These are phyloP conservation scores for Acacia acuminata DNA, from an alignment of 306 rosid species.

Conservation along the genomic window DNA sequence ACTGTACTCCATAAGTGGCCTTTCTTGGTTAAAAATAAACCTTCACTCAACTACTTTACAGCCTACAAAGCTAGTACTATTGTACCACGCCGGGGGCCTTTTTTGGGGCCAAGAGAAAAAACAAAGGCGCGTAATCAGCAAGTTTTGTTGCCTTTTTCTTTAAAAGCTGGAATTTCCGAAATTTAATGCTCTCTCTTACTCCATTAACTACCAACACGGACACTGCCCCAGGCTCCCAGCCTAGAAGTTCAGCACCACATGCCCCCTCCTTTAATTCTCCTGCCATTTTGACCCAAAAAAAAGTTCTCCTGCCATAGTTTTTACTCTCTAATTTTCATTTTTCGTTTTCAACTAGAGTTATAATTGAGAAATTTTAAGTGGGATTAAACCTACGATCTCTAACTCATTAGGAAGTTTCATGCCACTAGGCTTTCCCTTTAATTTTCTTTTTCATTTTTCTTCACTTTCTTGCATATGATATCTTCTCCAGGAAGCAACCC, in stretches of 20 bases:
- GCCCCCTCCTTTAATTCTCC: slow-evolving; percentile 13
- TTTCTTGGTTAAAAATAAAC: slow-evolving; percentile 18
- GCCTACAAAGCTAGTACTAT: background rate
- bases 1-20: background rate
- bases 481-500: background rate
- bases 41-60: background rate
- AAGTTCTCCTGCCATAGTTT: background rate
- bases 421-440: no score
- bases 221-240: slow-evolving; percentile 20
- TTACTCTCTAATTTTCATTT: background rate
- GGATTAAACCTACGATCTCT: no score
- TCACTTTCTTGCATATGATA: background rate
- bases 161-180: slow-evolving; percentile 16
- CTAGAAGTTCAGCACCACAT: slow-evolving; percentile 50
- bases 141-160: slow-evolving; percentile 35
- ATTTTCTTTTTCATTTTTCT: background rate
- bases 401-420: no score
- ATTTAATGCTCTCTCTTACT: background rate
- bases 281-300: background rate
- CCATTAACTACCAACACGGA: slow-evolving; percentile 39
- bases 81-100: background rate
- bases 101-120: slow-evolving; percentile 27
- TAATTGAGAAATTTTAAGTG: no score
- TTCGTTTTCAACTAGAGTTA: no score
- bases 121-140: slow-evolving; percentile 33